Percentiles rank a stretch among this genome's conserved stretches.
phyloP scores from a whole-genome alignment of 768 basidiomycete species.

The Lyophyllum decastes region DNA sequence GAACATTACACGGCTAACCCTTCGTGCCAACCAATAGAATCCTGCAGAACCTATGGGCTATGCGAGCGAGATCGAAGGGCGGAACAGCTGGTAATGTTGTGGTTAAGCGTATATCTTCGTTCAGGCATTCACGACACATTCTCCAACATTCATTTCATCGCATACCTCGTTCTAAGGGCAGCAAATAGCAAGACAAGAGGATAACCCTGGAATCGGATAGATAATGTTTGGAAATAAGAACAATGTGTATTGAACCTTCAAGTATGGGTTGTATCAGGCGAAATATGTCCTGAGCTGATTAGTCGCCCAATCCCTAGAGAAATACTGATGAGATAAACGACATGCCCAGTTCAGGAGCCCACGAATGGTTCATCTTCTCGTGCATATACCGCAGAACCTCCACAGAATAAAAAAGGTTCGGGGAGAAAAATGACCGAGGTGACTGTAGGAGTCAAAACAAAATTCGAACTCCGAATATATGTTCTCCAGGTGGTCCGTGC shows the following conservation, averaged over 20 bases:
- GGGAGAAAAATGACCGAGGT: background rate
- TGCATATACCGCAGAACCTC: background rate
- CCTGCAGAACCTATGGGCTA: no score
- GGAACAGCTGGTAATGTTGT: no score
- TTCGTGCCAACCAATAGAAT: no score
- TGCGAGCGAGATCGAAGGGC: no score
- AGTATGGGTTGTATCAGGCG: background rate
- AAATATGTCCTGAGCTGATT: conserved; percentile 57
- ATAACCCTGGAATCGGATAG: no score
- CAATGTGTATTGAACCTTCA: background rate
- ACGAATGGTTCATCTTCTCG: background rate
- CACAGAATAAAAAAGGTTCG: background rate
- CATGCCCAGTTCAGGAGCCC: conserved; percentile 69
- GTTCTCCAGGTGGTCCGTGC: conserved; percentile 51
- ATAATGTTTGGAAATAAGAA: no score
- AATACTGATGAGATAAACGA: conserved; percentile 44
- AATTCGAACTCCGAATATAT: conserved; percentile 24
- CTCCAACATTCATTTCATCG: no score
- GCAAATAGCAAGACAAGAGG: no score
- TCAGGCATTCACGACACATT: no score
- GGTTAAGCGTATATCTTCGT: no score
- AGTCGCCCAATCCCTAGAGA: conserved; percentile 51
- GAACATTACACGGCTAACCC: no score
- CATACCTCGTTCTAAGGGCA: no score
- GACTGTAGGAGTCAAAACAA: conserved; percentile 14